A percentile compares a stretch with the other conserved stretches of the same genome.
Conservation (phyloP, 1,139 yeast genomes). For the Pneumocystis carinii region DNA sequence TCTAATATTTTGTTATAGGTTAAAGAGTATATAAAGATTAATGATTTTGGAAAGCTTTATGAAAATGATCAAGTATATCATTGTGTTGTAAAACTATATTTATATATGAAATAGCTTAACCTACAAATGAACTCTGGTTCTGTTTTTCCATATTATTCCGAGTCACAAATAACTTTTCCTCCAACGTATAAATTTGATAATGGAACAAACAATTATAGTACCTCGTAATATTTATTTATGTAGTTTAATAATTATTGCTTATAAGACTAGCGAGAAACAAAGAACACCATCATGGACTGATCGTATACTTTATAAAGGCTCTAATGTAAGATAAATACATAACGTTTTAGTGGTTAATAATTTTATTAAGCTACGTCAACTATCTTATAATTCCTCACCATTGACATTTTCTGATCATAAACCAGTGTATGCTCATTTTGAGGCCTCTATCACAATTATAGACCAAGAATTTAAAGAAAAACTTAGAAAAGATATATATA, state of each 20-base stretch:
- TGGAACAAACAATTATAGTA: slow-evolving; percentile 65
- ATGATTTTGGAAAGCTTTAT: slow-evolving; percentile 37
- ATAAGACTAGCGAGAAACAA: slow-evolving; percentile 61
- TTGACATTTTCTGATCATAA: slow-evolving; percentile 79
- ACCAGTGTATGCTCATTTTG: slow-evolving; percentile 73
- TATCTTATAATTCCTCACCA: slow-evolving; percentile 45
- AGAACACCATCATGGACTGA: slow-evolving; percentile 97
- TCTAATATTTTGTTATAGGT: slow-evolving; percentile 18
- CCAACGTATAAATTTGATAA: slow-evolving; percentile 94
- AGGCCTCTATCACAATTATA: slow-evolving; percentile 50
- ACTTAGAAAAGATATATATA: slow-evolving; percentile 47
- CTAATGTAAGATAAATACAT: slow-evolving; percentile 18
- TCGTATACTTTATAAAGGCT: slow-evolving; percentile 45
- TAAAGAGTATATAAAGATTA: slow-evolving; percentile 37
- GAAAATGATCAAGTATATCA: slow-evolving; percentile 47
- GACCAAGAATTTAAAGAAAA: slow-evolving; percentile 48
- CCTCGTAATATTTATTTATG: not conserved
- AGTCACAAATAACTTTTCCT: slow-evolving; percentile 58
- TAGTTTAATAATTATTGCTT: not conserved
- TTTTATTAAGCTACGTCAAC: slow-evolving; percentile 34
- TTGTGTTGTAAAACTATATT: not conserved
- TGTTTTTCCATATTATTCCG: slow-evolving; percentile 69
- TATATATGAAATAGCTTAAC: slow-evolving; percentile 29
- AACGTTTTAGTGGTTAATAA: not conserved
- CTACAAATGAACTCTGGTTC: slow-evolving; percentile 76